phyloP scores from a whole-genome alignment of 768 basidiomycete species.

The Rhodosporidiobolus odoratus region DNA sequence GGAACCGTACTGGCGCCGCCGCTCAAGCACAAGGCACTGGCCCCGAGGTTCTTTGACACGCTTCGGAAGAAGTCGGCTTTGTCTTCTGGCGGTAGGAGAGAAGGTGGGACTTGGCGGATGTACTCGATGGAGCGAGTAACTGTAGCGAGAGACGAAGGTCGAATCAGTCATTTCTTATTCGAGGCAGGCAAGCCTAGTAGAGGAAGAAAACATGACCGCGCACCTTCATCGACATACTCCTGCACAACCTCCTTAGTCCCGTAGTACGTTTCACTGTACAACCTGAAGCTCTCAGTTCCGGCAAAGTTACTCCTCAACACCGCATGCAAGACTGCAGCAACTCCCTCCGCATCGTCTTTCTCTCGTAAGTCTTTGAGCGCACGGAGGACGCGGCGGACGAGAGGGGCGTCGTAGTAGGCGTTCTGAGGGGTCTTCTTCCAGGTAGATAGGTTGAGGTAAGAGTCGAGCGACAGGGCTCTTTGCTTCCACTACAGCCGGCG shows the following conservation, averaged over 20 bases:
- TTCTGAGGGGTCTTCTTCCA: constrained; percentile 88
- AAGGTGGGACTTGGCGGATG: constrained; percentile 62
- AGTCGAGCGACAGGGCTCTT: constrained; percentile 70
- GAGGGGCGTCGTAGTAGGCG: constrained; percentile 82
- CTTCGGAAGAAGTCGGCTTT: constrained; percentile 87
- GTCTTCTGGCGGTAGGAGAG: constrained; percentile 70
- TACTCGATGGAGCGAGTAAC: constrained; percentile 69
- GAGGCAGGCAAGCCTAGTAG: too few species aligned
- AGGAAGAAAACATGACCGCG: not conserved
- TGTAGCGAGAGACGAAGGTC: constrained; percentile 50
- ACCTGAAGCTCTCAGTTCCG: constrained; percentile 75
- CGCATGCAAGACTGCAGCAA: constrained; percentile 83
- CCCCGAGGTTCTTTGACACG: constrained; percentile 81
- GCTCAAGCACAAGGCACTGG: constrained; percentile 87
- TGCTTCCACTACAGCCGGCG: constrained; percentile 60
- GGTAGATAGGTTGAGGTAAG: constrained; percentile 69
- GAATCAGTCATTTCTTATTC: too few species aligned
- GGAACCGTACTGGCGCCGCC: constrained; percentile 67
- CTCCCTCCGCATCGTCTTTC: constrained; percentile 72
- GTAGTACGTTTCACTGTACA: constrained; percentile 74
- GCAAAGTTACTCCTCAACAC: constrained; percentile 90
- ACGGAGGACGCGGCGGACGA: constrained; percentile 52
- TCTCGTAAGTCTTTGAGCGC: constrained; percentile 54
- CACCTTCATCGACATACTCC: constrained; percentile 43
- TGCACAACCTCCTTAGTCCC: constrained; percentile 89